Conservation (phyloP, 257 asterid genomes). For the Nemophila menziesii region DNA sequence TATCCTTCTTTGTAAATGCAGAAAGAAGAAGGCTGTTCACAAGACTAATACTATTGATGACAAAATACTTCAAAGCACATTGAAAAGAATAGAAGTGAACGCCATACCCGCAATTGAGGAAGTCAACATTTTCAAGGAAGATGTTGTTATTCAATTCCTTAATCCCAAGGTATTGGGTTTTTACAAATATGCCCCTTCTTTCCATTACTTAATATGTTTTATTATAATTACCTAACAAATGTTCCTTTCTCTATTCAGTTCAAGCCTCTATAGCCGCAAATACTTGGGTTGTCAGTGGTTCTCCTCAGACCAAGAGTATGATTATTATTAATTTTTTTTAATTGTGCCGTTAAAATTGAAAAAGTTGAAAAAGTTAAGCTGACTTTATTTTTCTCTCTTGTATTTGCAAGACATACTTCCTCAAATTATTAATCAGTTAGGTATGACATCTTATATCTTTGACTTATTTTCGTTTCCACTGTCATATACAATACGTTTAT, state of each 20-base stretch:
- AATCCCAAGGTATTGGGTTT: conserved; percentile 1
- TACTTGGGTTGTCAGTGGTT: conserved; percentile 4
- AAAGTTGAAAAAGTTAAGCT: no score
- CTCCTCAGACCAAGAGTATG: conserved; percentile 4
- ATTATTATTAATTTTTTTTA: no score
- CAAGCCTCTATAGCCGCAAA: conserved; percentile 3
- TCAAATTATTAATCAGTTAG: conserved; percentile 1
- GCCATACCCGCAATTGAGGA: conserved; percentile 6
- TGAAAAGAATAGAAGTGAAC: conserved; percentile 4
- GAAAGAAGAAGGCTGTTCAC: conserved; percentile 8
- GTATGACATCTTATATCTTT: no score
- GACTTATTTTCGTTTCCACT: no score
- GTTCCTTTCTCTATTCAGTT: conserved; percentile 3
- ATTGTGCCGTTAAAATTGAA: no score
- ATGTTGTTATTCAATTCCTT: conserved; percentile 1
- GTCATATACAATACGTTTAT: no score
- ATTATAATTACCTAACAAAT: not conserved
- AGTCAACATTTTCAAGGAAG: conserved; percentile 8
- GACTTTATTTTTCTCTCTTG: not conserved
- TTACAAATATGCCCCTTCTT: not conserved
- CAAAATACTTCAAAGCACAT: conserved; percentile 5
- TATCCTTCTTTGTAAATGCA: not conserved
- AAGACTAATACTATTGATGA: conserved; percentile 5
- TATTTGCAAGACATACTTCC: conserved; percentile 3
- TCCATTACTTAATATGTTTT: not conserved